A percentile compares a stretch with the other conserved stretches of the same genome.
Evolutionary conservation across 2,329 filamentous ascomycete genomes (phyloP).

Genomic region (Apiospora phragmitis): DNA sequence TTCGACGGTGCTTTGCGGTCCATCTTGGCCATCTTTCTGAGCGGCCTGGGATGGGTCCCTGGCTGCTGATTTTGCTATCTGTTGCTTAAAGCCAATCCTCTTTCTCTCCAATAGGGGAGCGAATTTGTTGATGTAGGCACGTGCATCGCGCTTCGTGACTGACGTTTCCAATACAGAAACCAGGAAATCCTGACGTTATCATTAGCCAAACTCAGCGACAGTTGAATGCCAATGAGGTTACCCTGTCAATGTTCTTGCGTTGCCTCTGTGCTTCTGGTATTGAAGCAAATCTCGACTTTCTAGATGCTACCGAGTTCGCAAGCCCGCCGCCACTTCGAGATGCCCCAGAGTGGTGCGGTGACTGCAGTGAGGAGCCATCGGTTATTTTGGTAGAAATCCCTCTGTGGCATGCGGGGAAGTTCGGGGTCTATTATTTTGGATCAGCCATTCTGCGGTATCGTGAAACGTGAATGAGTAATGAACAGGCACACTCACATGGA

Average conservation of each 20-base stretch:
- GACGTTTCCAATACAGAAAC: conserved; percentile 84
- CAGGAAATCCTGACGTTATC: conserved; percentile 68
- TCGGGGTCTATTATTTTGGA: neutral
- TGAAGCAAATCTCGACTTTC: conserved; percentile 36
- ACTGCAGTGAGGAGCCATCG: conserved; percentile 26
- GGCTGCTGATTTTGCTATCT: conserved; percentile 1
- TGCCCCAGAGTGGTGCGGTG: conserved; percentile 22
- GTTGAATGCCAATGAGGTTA: conserved; percentile 26
- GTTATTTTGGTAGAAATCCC: conserved; percentile 3
- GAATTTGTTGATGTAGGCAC: conserved; percentile 88
- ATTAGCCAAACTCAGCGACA: conserved; percentile 4
- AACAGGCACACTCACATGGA: conserved; percentile 31
- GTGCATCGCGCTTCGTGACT: conserved; percentile 89
- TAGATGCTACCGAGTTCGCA: conserved; percentile 27
- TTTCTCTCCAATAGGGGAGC: conserved; percentile 39
- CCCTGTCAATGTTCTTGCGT: conserved; percentile 48
- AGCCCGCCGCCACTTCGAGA: conserved; percentile 23
- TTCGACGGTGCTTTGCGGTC: neutral
- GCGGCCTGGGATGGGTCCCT: conserved; percentile 20
- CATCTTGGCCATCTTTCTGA: conserved; percentile 21
- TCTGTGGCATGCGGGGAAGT: conserved; percentile 2
- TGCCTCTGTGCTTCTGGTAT: conserved; percentile 46
- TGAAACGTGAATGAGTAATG: neutral
- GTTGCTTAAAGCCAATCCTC: conserved; percentile 33
- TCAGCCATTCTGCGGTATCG: neutral